These are phyloP conservation scores for Sporormia fimetaria DNA, from an alignment of 495 filamentous ascomycete species.

Conservation along the genomic window DNA sequence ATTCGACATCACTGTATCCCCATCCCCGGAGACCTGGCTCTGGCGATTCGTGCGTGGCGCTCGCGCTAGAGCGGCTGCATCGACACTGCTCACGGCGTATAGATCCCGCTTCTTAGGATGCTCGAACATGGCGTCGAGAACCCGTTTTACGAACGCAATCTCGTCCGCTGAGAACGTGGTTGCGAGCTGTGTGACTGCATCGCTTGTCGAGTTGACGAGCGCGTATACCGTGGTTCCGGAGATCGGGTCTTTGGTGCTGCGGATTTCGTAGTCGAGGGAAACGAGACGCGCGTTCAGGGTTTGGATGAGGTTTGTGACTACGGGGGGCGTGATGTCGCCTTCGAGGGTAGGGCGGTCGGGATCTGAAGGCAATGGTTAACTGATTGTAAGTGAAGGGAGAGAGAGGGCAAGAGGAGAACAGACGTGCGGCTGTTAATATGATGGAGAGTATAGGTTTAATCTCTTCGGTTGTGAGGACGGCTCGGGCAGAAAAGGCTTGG, in stretches of 20 bases:
- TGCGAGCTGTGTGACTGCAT: slow-evolving; percentile 74
- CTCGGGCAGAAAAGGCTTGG: slow-evolving; percentile 74
- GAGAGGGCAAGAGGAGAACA: slow-evolving; percentile 1
- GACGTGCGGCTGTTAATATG: slow-evolving; percentile 52
- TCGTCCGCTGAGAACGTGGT: slow-evolving; percentile 73
- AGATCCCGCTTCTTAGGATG: slow-evolving; percentile 67
- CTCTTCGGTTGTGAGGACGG: slow-evolving; percentile 62
- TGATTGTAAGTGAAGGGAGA: not conserved
- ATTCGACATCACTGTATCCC: no score
- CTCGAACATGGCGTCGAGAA: slow-evolving; percentile 90
- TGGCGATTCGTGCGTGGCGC: slow-evolving; percentile 27
- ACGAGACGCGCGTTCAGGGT: slow-evolving; percentile 61
- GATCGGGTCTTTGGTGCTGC: slow-evolving; percentile 8
- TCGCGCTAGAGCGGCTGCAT: slow-evolving; percentile 52
- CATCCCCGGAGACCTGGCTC: slow-evolving; percentile 7
- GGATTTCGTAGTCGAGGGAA: slow-evolving; percentile 63
- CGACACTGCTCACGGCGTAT: slow-evolving; percentile 64
- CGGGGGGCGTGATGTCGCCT: slow-evolving; percentile 53
- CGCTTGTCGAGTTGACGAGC: slow-evolving; percentile 79
- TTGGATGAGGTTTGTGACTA: slow-evolving; percentile 56
- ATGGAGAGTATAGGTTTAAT: slow-evolving; percentile 62
- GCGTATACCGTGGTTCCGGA: slow-evolving; percentile 51
- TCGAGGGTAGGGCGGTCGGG: slow-evolving; percentile 32
- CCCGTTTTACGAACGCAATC: slow-evolving; percentile 74
- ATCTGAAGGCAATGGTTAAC: slow-evolving; percentile 4